These are phyloP conservation scores for Sarcodon aspratus DNA, from an alignment of 768 basidiomycete genomes.

Conservation along the genomic window DNA sequence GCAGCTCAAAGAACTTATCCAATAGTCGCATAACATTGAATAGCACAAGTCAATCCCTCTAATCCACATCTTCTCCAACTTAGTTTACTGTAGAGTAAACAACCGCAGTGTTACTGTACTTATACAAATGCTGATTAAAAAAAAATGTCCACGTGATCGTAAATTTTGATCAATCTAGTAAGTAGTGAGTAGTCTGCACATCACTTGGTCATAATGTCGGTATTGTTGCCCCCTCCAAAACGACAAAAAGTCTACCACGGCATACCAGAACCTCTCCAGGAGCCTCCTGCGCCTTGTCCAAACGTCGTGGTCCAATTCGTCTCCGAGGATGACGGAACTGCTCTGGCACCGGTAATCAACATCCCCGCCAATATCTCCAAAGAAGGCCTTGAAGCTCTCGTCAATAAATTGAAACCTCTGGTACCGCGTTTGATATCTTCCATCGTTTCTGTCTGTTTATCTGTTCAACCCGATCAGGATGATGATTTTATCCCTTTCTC, in stretches of 20 bases:
- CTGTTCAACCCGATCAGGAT: conserved; percentile 27
- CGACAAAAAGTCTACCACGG: conserved; percentile 77
- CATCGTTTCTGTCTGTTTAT: conserved; percentile 3
- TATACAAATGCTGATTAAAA: no score
- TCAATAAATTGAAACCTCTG: conserved; percentile 75
- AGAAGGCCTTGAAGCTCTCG: conserved; percentile 77
- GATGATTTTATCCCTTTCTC: conserved; percentile 90
- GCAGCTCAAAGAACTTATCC: no score
- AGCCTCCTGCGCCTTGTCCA: conserved; percentile 34
- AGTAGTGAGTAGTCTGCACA: no score
- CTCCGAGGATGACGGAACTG: conserved; percentile 71
- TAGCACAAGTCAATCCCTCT: no score
- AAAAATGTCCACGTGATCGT: no score
- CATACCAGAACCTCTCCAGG: conserved; percentile 49
- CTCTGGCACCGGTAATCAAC: conserved; percentile 81
- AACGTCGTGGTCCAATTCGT: conserved; percentile 89
- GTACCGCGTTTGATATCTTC: conserved; percentile 27
- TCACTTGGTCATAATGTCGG: no score
- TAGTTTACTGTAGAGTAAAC: no score
- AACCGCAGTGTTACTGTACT: no score
- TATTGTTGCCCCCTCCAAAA: conserved; percentile 81
- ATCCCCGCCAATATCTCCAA: conserved; percentile 79
- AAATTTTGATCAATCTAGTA: no score
- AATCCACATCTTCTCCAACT: no score
- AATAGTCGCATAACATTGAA: no score